Evolutionary conservation across 208 protist species (phyloP).

Genomic region (Trypanosoma avium): DNA sequence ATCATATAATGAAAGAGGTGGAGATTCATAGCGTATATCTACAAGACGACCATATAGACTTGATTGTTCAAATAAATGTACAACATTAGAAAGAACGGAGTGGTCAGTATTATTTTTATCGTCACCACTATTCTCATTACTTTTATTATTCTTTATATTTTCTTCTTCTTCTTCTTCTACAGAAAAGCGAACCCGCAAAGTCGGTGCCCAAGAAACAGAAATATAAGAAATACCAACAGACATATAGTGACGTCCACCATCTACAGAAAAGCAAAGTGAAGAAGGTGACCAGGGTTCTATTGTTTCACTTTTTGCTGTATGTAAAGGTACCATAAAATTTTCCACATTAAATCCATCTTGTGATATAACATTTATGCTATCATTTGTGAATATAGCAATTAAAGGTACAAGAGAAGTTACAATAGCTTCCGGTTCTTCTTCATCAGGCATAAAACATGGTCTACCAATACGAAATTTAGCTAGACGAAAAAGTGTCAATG

Average conservation of each 20-base stretch:
- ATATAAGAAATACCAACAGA: constrained; percentile 60
- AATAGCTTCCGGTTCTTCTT: constrained; percentile 4
- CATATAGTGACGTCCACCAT: constrained; percentile 61
- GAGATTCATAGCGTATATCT: constrained; percentile 50
- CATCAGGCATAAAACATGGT: constrained; percentile 17
- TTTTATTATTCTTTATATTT: neutral
- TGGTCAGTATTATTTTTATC: neutral
- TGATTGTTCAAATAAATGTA: constrained; percentile 40
- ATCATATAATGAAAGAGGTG: constrained; percentile 12
- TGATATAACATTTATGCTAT: neutral
- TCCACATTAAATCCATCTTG: constrained; percentile 9
- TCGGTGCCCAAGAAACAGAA: constrained; percentile 59
- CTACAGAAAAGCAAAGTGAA: constrained; percentile 68
- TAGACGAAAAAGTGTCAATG: constrained; percentile 51
- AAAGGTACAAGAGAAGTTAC: constrained; percentile 20
- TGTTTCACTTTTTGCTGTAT: constrained; percentile 7
- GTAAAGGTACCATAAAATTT: constrained; percentile 40
- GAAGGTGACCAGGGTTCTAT: constrained; percentile 38
- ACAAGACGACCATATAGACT: constrained; percentile 40
- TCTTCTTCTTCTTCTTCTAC: constrained; percentile 10
- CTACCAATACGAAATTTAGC: constrained; percentile 45
- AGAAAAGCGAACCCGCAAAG: constrained; percentile 41
- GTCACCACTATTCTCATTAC: constrained; percentile 15
- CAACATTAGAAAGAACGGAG: constrained; percentile 18
- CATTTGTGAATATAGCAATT: constrained; percentile 15